Percentiles rank a stretch among this genome's conserved stretches.
Evolutionary conservation across 805 yeast genomes (phyloP).

Genomic region (Schizosaccharomyces osmophilus): DNA sequence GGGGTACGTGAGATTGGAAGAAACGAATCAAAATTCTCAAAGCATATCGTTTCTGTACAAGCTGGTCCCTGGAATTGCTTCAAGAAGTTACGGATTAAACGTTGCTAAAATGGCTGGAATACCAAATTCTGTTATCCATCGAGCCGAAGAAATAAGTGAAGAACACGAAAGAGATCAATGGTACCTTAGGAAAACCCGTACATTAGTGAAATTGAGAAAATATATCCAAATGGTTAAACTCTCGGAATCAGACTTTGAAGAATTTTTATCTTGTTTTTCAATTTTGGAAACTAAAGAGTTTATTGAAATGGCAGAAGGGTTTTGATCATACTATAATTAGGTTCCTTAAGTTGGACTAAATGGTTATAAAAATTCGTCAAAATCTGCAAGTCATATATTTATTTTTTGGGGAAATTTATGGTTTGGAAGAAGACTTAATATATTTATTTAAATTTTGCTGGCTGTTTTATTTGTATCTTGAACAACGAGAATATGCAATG

Average conservation of each 20-base stretch:
- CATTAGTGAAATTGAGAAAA: background rate
- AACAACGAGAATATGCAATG: no score
- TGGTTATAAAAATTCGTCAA: no score
- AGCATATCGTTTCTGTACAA: conserved; percentile 27
- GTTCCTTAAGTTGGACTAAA: no score
- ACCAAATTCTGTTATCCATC: conserved; percentile 6
- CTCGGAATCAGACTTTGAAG: background rate
- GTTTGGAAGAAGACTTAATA: no score
- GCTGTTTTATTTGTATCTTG: no score
- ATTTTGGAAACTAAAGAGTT: no score
- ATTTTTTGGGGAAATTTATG: no score
- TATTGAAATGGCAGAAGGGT: no score
- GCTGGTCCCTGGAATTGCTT: conserved; percentile 25
- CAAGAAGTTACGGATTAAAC: conserved; percentile 59
- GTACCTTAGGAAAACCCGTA: background rate
- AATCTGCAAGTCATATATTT: no score
- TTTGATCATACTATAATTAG: no score
- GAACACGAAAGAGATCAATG: background rate
- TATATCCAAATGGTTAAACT: background rate
- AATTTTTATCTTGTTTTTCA: no score
- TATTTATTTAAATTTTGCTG: no score
- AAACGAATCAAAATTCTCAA: conserved; percentile 9
- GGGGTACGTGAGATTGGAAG: conserved; percentile 27
- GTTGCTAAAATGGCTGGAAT: conserved; percentile 59
- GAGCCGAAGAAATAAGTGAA: conserved; percentile 5